Conservation (phyloP, 495 filamentous ascomycete species). For the Cetradonia linearis region DNA sequence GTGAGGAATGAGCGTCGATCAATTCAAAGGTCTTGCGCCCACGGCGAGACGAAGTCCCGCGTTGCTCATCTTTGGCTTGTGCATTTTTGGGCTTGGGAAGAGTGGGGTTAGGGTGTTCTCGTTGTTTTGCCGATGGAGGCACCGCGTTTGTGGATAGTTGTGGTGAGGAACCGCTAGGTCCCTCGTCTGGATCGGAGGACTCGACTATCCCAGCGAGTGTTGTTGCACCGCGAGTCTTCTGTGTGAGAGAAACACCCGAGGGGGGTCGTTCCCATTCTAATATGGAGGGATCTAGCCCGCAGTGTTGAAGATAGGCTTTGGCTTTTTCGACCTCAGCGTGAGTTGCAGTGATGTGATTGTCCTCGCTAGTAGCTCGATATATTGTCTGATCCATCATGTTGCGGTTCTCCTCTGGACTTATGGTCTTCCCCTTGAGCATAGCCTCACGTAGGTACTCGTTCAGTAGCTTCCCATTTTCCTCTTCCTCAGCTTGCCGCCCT, state of each 20-base stretch:
- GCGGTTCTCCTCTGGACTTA: not conserved
- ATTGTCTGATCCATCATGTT: slow-evolving; percentile 5
- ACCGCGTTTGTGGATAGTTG: not conserved
- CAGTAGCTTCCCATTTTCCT: not conserved
- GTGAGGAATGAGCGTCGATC: not conserved
- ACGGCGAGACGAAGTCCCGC: not conserved
- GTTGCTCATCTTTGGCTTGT: not conserved
- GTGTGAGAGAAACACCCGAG: not conserved
- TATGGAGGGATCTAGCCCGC: slow-evolving; percentile 8
- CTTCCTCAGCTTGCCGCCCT: slow-evolving; percentile 17
- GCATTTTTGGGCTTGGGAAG: not conserved
- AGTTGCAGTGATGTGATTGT: not conserved
- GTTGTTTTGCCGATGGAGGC: not conserved
- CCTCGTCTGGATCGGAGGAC: not conserved
- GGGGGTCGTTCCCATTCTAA: not conserved
- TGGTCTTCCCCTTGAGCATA: slow-evolving; percentile 2
- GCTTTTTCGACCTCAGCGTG: not conserved
- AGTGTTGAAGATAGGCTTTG: slow-evolving; percentile 8
- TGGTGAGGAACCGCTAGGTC: not conserved
- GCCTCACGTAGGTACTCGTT: not conserved
- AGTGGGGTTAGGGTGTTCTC: not conserved
- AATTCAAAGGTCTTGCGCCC: not conserved
- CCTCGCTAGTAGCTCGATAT: not conserved
- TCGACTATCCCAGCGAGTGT: not conserved
- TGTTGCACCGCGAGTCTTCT: not conserved